Base-by-base conservation (phyloP, 202 grass and related monocot species). In the Carex sylvatica region DNA sequence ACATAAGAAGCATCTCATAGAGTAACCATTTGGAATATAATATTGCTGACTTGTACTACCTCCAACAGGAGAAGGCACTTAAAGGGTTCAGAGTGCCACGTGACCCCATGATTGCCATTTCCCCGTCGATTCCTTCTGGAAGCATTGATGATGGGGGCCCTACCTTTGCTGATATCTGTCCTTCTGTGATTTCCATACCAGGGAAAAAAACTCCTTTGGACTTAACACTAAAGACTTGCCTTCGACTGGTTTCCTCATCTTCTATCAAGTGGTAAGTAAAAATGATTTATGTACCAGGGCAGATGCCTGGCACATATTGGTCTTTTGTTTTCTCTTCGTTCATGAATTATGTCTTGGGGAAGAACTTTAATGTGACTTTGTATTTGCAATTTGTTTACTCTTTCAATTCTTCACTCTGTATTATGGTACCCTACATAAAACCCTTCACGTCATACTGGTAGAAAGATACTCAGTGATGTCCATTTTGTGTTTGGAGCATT, bases 221-320 rank as follows among this genome's bases (percentile, higher is more conserved):
- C 90, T 91, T 98, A 70, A 98, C 91, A 65, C 83, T 98, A 71
- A 98, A 98, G 82, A 93, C 89, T 49, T 79, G 73, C 80, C 69
- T 98, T 85, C 87, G 87, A 24, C 84, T 98, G 75, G 86, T 98
- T 80, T 95, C 88, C 79, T 98, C 92, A 12, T 91, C 91, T 14
- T 92, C 96, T 82, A 88, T 98, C 46, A 93, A 98, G 71, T 93
- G 96, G 96, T 98, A 82, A 70, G 86, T 87, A 55, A 58, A 47
- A 58, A 47, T 83, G 76, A 23, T 84, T 74, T 4, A 66, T 81
- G 5, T 74, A 16, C 23, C 4, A 28, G 44, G 12, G 11, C 19
- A 74, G 22, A 9, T 59, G 5, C 22, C 44, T 18, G 13, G 12
- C 14, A 18, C 14, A 65, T 65, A 65, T 70, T 70, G 20, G 15